Evolutionary conservation across 495 filamentous ascomycete species (phyloP).

Genomic region (Cairneyella variabilis): DNA sequence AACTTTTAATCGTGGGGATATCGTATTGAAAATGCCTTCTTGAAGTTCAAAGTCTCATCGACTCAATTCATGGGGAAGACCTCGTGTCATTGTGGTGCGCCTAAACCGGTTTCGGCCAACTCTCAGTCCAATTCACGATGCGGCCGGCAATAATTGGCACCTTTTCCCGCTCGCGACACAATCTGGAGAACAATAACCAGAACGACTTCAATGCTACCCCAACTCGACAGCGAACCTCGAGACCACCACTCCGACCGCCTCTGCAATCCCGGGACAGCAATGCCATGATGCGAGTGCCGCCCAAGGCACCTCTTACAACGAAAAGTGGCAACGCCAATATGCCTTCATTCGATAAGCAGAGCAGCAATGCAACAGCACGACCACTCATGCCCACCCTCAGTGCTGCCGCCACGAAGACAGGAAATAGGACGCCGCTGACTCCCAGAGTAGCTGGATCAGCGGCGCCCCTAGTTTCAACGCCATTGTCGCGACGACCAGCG

Average conservation of each 20-base stretch:
- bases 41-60: too few relatives aligned
- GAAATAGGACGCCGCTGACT: slow-evolving; percentile 38
- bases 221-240: slow-evolving; percentile 11
- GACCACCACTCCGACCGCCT: slow-evolving; percentile 14
- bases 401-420: slow-evolving; percentile 38
- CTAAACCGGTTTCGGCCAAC: too few relatives aligned
- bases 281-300: slow-evolving; percentile 30
- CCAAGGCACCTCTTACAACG: slow-evolving; percentile 16
- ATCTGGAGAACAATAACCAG: slow-evolving; percentile 30
- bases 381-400: slow-evolving; percentile 43
- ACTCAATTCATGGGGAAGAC: too few relatives aligned
- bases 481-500: slow-evolving; percentile 33
- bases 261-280: slow-evolving; percentile 23
- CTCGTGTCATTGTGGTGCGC: too few relatives aligned
- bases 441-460: slow-evolving; percentile 44
- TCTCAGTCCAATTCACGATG: background rate
- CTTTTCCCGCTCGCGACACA: background rate
- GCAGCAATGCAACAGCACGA: slow-evolving; percentile 30
- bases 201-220: slow-evolving; percentile 24
- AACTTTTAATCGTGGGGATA: too few relatives aligned
- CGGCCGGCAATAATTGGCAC: background rate
- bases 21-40: background rate
- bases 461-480: slow-evolving; percentile 27
- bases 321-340: slow-evolving; percentile 33
- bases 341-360: slow-evolving; percentile 49